phyloP scores from a whole-genome alignment of 164 flowering plant species.

The Vitis rupestris region DNA sequence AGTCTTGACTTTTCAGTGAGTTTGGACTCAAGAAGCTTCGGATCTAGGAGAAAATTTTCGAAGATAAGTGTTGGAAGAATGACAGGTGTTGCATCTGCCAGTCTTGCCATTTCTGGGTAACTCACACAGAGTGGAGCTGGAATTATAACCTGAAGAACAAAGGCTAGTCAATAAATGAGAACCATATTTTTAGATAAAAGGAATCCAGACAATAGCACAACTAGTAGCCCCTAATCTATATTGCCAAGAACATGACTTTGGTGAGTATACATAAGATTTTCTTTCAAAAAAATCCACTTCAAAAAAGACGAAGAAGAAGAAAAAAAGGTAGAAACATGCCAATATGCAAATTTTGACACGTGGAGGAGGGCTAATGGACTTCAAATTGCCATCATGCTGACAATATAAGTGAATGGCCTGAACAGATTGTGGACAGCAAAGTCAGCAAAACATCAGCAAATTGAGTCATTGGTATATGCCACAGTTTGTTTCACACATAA shows the following conservation, averaged over 20 bases:
- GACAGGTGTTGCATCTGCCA: slow-evolving; percentile 96
- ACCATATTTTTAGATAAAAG: slow-evolving; percentile 1
- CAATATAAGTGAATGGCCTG: no score
- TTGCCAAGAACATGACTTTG: not conserved
- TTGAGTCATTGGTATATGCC: no score
- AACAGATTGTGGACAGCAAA: no score
- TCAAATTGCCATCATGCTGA: no score
- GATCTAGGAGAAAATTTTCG: slow-evolving; percentile 77
- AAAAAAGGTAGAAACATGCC: not conserved
- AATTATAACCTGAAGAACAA: slow-evolving; percentile 65
- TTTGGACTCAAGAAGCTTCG: slow-evolving; percentile 71
- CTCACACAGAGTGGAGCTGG: slow-evolving; percentile 97
- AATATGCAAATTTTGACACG: not conserved
- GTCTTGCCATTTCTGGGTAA: slow-evolving; percentile 93
- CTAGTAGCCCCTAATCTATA: not conserved
- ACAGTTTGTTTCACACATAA: no score
- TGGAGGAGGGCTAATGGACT: not conserved
- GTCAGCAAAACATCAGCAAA: no score
- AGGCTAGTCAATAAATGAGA: not conserved
- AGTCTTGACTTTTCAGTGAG: slow-evolving; percentile 85
- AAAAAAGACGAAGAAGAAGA: not conserved
- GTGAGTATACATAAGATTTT: not conserved
- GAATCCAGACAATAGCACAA: not conserved
- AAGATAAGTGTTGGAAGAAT: slow-evolving; percentile 71
- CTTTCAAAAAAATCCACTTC: not conserved